Conservation (phyloP, 306 rosid species). For the Pyrus communis region DNA sequence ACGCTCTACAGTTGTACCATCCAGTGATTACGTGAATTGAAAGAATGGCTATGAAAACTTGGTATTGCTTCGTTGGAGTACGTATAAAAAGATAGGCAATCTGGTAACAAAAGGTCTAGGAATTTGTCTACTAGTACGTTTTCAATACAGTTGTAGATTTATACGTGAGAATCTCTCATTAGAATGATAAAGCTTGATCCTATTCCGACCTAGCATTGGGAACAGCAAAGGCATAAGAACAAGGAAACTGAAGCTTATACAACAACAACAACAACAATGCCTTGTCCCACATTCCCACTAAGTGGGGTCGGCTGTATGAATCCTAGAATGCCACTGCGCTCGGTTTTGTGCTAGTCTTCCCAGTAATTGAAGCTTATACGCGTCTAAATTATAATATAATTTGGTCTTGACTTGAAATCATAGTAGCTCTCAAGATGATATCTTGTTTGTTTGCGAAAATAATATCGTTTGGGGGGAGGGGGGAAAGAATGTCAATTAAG, state of each 20-base stretch:
- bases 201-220: not conserved
- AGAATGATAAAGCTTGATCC: not conserved
- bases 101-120: not conserved
- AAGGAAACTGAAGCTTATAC: not conserved
- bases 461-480: not conserved
- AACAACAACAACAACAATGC: too few species aligned
- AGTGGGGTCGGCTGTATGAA: too few species aligned
- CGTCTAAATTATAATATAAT: not conserved
- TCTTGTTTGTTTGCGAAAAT: not conserved
- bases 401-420: not conserved
- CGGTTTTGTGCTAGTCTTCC: too few species aligned
- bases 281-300: too few species aligned
- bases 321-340: too few species aligned
- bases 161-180: not conserved
- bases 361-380: not conserved
- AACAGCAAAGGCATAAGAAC: not conserved
- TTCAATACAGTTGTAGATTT: not conserved
- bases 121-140: not conserved
- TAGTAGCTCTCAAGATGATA: not conserved
- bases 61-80: not conserved
- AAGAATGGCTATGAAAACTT: not conserved
- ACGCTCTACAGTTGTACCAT: not conserved
- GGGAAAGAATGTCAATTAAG: not conserved
- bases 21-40: not conserved
- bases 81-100: not conserved